These are phyloP conservation scores for Volvox carteri DNA, from an alignment of 163 green algal species.

Conservation along the genomic window DNA sequence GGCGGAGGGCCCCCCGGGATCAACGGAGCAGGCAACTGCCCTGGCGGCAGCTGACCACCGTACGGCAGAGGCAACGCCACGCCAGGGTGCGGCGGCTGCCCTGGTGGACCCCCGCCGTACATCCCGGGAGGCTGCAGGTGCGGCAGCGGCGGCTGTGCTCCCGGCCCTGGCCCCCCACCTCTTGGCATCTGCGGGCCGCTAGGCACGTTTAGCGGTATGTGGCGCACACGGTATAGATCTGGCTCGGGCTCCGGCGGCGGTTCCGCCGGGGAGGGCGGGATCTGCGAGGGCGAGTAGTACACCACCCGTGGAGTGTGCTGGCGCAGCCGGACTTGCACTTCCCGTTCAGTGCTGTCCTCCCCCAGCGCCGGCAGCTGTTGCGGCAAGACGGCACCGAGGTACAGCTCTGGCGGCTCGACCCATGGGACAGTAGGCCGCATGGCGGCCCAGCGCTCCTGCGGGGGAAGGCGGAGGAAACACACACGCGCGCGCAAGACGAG, in stretches of 20 bases:
- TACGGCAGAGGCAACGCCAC: neutral
- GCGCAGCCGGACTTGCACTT: neutral
- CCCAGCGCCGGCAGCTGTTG: conserved; percentile 26
- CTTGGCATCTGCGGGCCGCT: neutral
- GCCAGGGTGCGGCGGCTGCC: neutral
- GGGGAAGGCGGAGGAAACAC: too few relatives aligned
- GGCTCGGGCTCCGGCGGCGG: conserved; percentile 28
- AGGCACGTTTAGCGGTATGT: conserved; percentile 32
- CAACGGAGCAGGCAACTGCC: neutral
- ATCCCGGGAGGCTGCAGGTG: neutral
- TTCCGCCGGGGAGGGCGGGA: conserved; percentile 33
- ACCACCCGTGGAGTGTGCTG: neutral
- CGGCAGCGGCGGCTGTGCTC: neutral
- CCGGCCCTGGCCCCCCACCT: neutral
- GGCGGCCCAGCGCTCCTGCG: conserved; percentile 45
- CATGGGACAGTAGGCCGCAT: conserved; percentile 39
- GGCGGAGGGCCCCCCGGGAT: neutral
- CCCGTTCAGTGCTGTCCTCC: conserved; percentile 49
- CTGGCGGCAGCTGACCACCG: neutral
- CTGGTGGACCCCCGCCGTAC: neutral
- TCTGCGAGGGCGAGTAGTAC: conserved; percentile 13
- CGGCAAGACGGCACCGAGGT: neutral
- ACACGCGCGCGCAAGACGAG: neutral
- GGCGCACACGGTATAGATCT: neutral
- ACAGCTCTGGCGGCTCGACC: conserved; percentile 43